These are phyloP conservation scores for Meripilus lineatus DNA, from an alignment of 1,284 basidiomycete genomes.

Conservation along the genomic window DNA sequence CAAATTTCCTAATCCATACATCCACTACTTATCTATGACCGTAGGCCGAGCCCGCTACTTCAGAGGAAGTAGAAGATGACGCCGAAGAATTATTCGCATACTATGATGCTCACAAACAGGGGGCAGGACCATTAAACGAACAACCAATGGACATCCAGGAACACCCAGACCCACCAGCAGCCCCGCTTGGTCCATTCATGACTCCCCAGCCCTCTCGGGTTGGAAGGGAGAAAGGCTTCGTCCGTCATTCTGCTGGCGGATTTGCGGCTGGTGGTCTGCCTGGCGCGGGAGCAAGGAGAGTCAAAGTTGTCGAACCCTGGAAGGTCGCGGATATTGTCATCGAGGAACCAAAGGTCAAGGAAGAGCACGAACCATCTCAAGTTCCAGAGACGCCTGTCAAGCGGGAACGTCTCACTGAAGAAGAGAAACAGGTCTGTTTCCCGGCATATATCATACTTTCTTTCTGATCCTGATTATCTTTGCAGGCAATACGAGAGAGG, in stretches of 20 bases:
- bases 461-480: not conserved
- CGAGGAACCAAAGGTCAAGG: constrained; percentile 2
- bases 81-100: constrained; percentile 5
- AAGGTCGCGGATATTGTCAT: constrained; percentile 10
- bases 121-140: no score
- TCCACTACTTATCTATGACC: not conserved
- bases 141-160: no score
- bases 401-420: constrained; percentile 35
- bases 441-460: not conserved
- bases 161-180: no score
- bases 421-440: constrained; percentile 42
- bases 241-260: constrained; percentile 24
- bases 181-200: constrained; percentile 42
- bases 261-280: constrained; percentile 13
- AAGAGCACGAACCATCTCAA: constrained; percentile 4
- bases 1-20: constrained; percentile 3
- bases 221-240: constrained; percentile 9
- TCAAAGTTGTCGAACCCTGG: constrained; percentile 37
- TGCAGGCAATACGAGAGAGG: constrained; percentile 54
- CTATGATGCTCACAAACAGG: constrained; percentile 7
- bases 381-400: constrained; percentile 13
- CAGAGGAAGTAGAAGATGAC: constrained; percentile 5
- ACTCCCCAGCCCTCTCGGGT: constrained; percentile 39
- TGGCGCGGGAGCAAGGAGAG: constrained; percentile 37
- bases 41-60: not conserved